These are phyloP conservation scores for Myriosclerotinia scirpicola DNA, from an alignment of 2,329 filamentous ascomycete species.

Conservation along the genomic window DNA sequence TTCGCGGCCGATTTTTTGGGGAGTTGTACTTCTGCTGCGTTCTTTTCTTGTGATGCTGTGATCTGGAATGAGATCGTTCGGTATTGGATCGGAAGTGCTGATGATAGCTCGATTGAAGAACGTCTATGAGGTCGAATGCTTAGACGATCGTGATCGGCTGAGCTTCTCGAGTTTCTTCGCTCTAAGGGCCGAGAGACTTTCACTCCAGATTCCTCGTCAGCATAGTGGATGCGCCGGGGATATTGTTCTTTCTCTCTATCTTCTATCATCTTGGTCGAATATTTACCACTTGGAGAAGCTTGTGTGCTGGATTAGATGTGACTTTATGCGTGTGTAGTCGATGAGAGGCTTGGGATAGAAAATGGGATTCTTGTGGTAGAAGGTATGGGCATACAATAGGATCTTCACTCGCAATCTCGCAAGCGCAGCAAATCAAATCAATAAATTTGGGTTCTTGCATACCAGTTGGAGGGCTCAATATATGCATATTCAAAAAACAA, in stretches of 20 bases:
- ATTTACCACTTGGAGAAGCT: not conserved
- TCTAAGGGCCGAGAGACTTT: not conserved
- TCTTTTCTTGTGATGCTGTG: slow-evolving; percentile 51
- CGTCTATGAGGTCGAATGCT: not conserved
- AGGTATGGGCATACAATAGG: not conserved
- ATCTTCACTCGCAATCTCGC: not conserved
- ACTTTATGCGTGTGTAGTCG: not conserved
- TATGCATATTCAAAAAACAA: not conserved
- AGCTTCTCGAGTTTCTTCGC: slow-evolving; percentile 3
- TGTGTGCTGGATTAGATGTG: not conserved
- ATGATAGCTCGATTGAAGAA: slow-evolving; percentile 42
- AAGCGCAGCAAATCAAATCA: too few relatives aligned
- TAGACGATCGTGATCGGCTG: not conserved
- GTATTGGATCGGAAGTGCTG: slow-evolving; percentile 51
- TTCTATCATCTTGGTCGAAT: not conserved
- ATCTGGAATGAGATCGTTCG: slow-evolving; percentile 57
- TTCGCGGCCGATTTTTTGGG: slow-evolving; percentile 45
- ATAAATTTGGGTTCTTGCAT: not conserved
- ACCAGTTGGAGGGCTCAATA: not conserved
- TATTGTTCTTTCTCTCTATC: not conserved
- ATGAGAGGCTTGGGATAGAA: not conserved
- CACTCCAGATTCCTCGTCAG: not conserved
- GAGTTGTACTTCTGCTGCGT: slow-evolving; percentile 44
- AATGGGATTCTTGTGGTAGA: not conserved
- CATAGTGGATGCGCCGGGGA: not conserved